These are phyloP conservation scores for Thymus quinquecostatus DNA, from an alignment of 257 asterid species.

Conservation along the genomic window DNA sequence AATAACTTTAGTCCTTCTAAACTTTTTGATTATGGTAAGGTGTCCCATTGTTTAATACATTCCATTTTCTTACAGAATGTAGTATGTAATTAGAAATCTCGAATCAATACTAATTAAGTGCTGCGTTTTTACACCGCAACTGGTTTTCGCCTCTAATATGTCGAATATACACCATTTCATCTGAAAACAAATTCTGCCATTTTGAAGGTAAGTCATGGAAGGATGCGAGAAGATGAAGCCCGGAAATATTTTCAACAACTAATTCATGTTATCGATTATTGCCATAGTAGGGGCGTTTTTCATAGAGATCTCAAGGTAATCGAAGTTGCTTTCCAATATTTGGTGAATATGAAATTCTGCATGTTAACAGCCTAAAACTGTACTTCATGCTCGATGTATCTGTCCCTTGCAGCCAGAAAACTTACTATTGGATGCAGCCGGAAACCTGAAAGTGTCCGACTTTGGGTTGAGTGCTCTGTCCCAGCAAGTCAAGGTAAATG, in stretches of 20 bases:
- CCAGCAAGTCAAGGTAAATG: slow-evolving; percentile 90
- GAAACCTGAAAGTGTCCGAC: slow-evolving; percentile 92
- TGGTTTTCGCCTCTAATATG: too few species aligned
- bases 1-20: background rate
- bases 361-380: background rate
- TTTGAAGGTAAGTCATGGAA: slow-evolving; percentile 73
- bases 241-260: slow-evolving; percentile 94
- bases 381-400: background rate
- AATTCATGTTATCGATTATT: slow-evolving; percentile 86
- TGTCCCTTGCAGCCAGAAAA: slow-evolving; percentile 77
- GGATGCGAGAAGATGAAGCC: slow-evolving; percentile 88
- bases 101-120: too few species aligned
- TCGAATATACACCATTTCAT: slow-evolving; percentile 14
- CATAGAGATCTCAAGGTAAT: slow-evolving; percentile 90
- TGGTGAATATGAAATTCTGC: background rate
- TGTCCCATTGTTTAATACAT: background rate
- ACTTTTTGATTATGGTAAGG: background rate
- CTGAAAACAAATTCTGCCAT: slow-evolving; percentile 23
- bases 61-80: background rate
- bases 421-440: slow-evolving; percentile 74
- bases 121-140: too few species aligned
- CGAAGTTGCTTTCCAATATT: slow-evolving; percentile 1
- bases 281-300: slow-evolving; percentile 97
- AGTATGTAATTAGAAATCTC: too few species aligned
- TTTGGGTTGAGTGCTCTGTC: slow-evolving; percentile 96